These are phyloP conservation scores for Oryza nivara DNA, from an alignment of 176 grass and related monocot genomes.

Conservation along the genomic window DNA sequence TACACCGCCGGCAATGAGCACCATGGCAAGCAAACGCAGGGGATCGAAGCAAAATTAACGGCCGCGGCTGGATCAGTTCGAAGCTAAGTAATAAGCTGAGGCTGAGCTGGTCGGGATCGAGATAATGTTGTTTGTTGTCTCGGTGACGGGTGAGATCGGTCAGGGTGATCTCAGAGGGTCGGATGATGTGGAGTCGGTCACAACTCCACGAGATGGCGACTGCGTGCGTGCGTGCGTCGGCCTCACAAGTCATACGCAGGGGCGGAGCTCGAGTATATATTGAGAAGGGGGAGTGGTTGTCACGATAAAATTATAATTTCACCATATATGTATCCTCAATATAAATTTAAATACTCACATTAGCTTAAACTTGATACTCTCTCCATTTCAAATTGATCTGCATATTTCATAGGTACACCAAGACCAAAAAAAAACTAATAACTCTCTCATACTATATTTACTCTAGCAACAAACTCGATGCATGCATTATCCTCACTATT, in stretches of 20 bases:
- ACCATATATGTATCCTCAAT: too few species aligned
- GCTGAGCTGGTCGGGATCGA: background rate
- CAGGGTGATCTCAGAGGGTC: background rate
- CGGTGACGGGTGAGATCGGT: background rate
- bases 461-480: too few species aligned
- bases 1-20: background rate
- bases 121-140: background rate
- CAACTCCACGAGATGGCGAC: background rate
- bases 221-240: background rate
- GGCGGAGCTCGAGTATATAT: too few species aligned
- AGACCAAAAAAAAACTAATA: too few species aligned
- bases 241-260: background rate
- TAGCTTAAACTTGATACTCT: too few species aligned
- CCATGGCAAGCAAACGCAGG: background rate
- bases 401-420: too few species aligned
- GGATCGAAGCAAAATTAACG: background rate
- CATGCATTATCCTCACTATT: too few species aligned
- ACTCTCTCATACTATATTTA: too few species aligned
- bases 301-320: too few species aligned
- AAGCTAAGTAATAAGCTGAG: background rate
- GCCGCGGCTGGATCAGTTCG: background rate
- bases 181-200: background rate
- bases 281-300: too few species aligned
- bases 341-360: too few species aligned
- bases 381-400: too few species aligned